Base-by-base conservation (phyloP, 2,329 filamentous ascomycete species). In the Stenocarpella maydis region DNA sequence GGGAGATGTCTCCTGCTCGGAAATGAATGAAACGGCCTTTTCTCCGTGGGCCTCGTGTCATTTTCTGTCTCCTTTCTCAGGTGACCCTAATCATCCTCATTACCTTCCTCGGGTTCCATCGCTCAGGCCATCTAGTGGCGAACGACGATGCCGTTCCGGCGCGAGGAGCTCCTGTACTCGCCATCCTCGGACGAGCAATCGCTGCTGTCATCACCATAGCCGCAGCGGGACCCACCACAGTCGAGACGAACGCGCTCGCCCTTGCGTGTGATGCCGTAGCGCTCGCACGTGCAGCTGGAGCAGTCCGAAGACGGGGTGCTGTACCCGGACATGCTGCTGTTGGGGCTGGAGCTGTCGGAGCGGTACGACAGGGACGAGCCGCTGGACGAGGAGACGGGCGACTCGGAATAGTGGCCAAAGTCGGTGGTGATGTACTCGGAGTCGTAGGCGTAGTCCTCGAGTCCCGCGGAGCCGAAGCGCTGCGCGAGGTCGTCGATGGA, bases 241-340 rank as follows among this genome's bases (percentile, higher is more conserved):
- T 98, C 95, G 80, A 98, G 90, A 88, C 95, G 96, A 87, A 98
- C 92, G 77, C 95, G 91, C 81, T 97, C 92, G 78, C 95, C 94
- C 81, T 91, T 91, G 83, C 94, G 92, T 73, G 95, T 98, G 85
- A 98, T 97, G 76, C 95, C 95, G 85, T 96, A 98, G 84, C 95
- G 93, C 82, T 98, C 94, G 84, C 95, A 98, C 73, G 91, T 94
- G 89, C 96, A 98, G 80, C 87, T 88, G 77, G 87, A 91, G 82
- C 89, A 90, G 77, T 92, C 92, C 65, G 92, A 94, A 81, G 86
- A 87, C 72, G 92, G 92, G 72, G 90, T 92, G 85, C 93, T 94
- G 81, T 93, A 95, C 75, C 91, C 92, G 67, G 91, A 91, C 74
- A 92, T 86, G 71, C 89, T 91, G 45, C 90, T 95, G 82, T 84